Conservation (phyloP, 2,329 filamentous ascomycete species). For the Aciculosporium take region DNA sequence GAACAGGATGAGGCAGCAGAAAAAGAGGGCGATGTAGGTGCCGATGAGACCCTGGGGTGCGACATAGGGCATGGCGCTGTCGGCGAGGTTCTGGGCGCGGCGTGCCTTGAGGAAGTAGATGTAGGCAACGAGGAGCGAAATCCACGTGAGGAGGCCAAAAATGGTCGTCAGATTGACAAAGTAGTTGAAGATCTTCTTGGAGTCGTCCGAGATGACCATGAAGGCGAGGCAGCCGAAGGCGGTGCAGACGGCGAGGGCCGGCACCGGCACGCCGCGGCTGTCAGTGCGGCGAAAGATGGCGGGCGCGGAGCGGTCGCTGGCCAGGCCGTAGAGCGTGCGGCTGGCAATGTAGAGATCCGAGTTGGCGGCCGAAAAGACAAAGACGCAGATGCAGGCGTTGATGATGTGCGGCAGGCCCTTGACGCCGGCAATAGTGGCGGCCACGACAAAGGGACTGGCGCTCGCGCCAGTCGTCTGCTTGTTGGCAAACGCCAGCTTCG, state of each 20-base stretch:
- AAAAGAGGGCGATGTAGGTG: conserved; percentile 50
- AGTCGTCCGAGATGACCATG: conserved; percentile 47
- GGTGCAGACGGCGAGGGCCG: conserved; percentile 46
- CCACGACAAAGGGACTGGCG: conserved; percentile 60
- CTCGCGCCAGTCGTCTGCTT: conserved; percentile 22
- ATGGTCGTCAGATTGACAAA: conserved; percentile 56
- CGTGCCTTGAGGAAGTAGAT: conserved; percentile 52
- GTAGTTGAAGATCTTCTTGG: conserved; percentile 44
- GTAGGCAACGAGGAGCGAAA: conserved; percentile 53
- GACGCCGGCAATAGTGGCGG: conserved; percentile 51
- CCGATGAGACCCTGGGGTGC: conserved; percentile 61
- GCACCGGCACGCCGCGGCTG: conserved; percentile 55
- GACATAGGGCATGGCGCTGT: conserved; percentile 44
- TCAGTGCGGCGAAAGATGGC: conserved; percentile 58
- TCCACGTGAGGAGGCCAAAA: conserved; percentile 52
- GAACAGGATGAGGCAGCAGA: conserved; percentile 59
- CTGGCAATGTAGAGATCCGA: conserved; percentile 65
- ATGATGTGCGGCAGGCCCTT: conserved; percentile 49
- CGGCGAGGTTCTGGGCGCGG: conserved; percentile 41
- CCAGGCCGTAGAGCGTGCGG: conserved; percentile 58
- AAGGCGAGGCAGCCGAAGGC: conserved; percentile 53
- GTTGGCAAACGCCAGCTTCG: conserved; percentile 43
- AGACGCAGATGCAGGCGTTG: conserved; percentile 60
- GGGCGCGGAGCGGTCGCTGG: conserved; percentile 57
- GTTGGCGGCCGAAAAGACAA: conserved; percentile 66